Percentiles rank a stretch among this genome's conserved stretches.
Evolutionary conservation across 192 early-diverging fungal species (phyloP).

Genomic region (Coemansia guatemalensis): DNA sequence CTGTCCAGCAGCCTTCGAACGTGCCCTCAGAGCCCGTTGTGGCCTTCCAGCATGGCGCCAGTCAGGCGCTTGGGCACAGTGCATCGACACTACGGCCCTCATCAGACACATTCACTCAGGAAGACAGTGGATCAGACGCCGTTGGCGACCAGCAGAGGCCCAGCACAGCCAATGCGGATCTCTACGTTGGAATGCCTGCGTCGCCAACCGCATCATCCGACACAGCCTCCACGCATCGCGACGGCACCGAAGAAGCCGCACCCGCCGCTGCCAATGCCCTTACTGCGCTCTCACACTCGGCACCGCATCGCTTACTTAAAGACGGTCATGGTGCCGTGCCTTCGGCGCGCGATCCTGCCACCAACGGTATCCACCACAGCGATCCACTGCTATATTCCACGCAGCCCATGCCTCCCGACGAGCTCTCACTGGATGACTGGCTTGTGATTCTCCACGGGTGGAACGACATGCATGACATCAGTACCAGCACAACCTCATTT

Average conservation of each 20-base stretch:
- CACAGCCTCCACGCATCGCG: slow-evolving; percentile 35
- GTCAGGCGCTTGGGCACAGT: slow-evolving; percentile 38
- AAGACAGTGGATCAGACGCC: slow-evolving; percentile 7
- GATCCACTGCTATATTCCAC: slow-evolving; percentile 1
- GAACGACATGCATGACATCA: slow-evolving; percentile 42
- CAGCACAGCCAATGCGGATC: slow-evolving; percentile 3
- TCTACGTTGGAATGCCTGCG: slow-evolving; percentile 8
- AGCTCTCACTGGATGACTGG: slow-evolving; percentile 51
- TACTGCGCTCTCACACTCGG: slow-evolving; percentile 23
- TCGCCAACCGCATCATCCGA: slow-evolving; percentile 33
- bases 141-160: slow-evolving; percentile 10
- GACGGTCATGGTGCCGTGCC: slow-evolving; percentile 5
- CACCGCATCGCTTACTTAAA: slow-evolving; percentile 34
- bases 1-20: not conserved
- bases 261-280: slow-evolving; percentile 11
- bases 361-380: slow-evolving; percentile 10
- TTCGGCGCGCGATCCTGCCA: not conserved
- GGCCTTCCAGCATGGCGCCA: slow-evolving; percentile 3
- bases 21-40: slow-evolving; percentile 10
- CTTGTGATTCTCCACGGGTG: slow-evolving; percentile 46
- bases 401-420: slow-evolving; percentile 6
- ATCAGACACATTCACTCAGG: slow-evolving; percentile 43
- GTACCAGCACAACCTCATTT: slow-evolving; percentile 22
- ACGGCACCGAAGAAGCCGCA: slow-evolving; percentile 12
- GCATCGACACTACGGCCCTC: slow-evolving; percentile 47